phyloP scores from a whole-genome alignment of 371 early-diverging fungal genomes.

The Mucor plumbeus region DNA sequence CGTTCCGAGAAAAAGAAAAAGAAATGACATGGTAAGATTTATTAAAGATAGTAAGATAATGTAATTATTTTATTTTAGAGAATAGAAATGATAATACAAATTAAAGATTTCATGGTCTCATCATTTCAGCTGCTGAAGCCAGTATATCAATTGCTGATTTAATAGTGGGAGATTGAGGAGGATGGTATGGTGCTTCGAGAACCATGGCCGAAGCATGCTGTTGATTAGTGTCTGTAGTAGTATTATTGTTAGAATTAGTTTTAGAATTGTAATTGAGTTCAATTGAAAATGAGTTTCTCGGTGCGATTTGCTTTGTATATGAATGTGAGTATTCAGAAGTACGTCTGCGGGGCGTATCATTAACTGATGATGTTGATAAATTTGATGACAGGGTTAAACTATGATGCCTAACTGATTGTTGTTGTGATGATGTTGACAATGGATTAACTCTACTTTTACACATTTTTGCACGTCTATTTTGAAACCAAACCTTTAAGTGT shows the following conservation, averaged over 20 bases:
- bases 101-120: conserved; percentile 14
- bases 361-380: too few species aligned
- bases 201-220: background rate
- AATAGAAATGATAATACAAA: too few species aligned
- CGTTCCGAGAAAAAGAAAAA: too few species aligned
- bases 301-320: background rate
- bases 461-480: conserved; percentile 92
- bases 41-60: too few species aligned
- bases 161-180: background rate
- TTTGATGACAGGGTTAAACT: background rate
- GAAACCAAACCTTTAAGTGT: conserved; percentile 91
- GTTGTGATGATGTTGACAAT: conserved; percentile 13
- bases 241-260: background rate
- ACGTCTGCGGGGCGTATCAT: background rate
- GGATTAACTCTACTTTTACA: conserved; percentile 38
- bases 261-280: background rate
- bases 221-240: background rate
- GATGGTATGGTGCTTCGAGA: background rate
- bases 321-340: background rate
- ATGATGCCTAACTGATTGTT: conserved; percentile 22
- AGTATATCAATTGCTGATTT: conserved; percentile 41
- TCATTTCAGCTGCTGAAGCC: conserved; percentile 49
- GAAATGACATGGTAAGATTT: too few species aligned
- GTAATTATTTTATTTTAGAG: too few species aligned
- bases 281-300: background rate